Conservation (phyloP, 106 monocot genomes). For the Cymbidium sinense region DNA sequence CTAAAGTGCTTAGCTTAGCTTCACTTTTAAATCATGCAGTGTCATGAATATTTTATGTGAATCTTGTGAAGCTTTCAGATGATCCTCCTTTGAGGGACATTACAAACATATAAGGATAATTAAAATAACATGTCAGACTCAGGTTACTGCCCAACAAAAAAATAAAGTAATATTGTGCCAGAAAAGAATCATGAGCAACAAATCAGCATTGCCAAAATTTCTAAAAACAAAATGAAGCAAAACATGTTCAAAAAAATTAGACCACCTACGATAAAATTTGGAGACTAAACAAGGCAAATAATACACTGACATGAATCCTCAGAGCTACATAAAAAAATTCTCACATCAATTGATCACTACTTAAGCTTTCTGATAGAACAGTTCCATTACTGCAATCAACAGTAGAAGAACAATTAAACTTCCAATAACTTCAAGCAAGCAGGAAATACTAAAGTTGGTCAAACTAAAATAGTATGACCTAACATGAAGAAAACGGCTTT, state of each 20-base stretch:
- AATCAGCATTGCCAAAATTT: background rate
- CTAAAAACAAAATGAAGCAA: background rate
- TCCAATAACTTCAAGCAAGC: background rate
- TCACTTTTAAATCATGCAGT: background rate
- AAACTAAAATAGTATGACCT: too few species aligned
- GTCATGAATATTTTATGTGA: background rate
- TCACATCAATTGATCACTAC: background rate
- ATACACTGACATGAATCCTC: background rate
- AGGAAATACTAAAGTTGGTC: too few species aligned
- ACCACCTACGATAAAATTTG: background rate
- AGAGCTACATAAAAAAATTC: background rate
- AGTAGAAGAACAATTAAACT: constrained; percentile 1
- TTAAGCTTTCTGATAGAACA: background rate
- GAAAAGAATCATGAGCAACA: background rate
- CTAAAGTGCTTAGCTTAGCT: background rate
- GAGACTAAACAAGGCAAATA: background rate
- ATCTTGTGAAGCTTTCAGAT: background rate
- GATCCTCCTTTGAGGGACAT: background rate
- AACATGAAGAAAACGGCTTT: too few species aligned
- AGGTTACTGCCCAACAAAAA: background rate
- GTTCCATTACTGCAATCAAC: background rate
- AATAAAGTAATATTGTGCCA: background rate
- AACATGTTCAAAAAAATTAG: background rate
- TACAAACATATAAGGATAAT: background rate
- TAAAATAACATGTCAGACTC: background rate